Evolutionary conservation across 495 filamentous ascomycete species (phyloP).

Genomic region (Penicillium riverlandense): DNA sequence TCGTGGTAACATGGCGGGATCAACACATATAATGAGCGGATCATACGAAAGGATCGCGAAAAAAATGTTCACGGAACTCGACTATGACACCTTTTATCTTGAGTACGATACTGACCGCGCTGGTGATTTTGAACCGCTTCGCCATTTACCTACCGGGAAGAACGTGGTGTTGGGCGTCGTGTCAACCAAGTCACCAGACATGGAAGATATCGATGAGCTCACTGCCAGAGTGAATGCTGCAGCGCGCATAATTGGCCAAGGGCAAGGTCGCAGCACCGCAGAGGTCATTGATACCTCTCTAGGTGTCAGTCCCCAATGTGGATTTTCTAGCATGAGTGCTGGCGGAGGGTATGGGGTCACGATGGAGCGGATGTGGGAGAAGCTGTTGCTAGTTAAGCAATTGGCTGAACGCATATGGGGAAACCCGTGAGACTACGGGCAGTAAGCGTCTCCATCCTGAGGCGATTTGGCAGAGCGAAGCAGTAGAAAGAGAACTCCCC

Average conservation of each 20-base stretch:
- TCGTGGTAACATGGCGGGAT: conserved; percentile 45
- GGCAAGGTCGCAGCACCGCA: conserved; percentile 22
- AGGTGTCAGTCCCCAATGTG: conserved; percentile 58
- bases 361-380: conserved; percentile 49
- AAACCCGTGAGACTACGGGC: too few species aligned
- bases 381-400: conserved; percentile 28
- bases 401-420: too few species aligned
- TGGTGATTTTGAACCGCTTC: conserved; percentile 14
- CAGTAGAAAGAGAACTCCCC: too few species aligned
- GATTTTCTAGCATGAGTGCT: conserved; percentile 49
- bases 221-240: conserved; percentile 46
- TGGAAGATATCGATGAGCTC: conserved; percentile 23
- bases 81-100: conserved; percentile 16
- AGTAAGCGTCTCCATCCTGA: too few species aligned
- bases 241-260: conserved; percentile 45
- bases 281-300: conserved; percentile 43
- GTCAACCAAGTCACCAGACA: conserved; percentile 8
- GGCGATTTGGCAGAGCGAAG: too few species aligned
- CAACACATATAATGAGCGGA: conserved; percentile 47
- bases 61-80: conserved; percentile 11
- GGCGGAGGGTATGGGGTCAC: conserved; percentile 47
- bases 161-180: conserved; percentile 14
- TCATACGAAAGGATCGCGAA: conserved; percentile 51
- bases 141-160: conserved; percentile 12
- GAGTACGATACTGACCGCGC: conserved; percentile 16